Evolutionary conservation across 140 eudicot species (phyloP).

Genomic region (Anethum foeniculum): DNA sequence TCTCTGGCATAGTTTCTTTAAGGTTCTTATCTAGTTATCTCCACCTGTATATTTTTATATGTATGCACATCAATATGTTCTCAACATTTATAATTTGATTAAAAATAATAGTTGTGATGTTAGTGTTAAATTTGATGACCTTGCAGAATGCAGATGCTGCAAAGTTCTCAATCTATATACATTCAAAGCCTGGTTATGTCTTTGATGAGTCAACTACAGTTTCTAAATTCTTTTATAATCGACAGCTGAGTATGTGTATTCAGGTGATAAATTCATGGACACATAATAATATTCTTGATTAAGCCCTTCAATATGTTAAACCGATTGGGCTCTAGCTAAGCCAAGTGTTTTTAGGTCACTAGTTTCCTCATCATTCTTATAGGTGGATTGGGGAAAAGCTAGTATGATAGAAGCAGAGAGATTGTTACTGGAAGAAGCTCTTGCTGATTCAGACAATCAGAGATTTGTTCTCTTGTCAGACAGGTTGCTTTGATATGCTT

Average conservation of each 20-base stretch:
- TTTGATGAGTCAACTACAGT: constrained; percentile 59
- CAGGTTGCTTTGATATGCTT: constrained; percentile 33
- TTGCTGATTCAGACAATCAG: constrained; percentile 66
- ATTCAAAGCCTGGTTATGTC: constrained; percentile 82
- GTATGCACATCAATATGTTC: neutral
- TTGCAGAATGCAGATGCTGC: constrained; percentile 61
- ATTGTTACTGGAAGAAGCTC: constrained; percentile 63
- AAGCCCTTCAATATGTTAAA: neutral
- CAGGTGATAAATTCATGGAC: constrained; percentile 41
- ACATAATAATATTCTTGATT: neutral
- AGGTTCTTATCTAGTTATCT: constrained; percentile 31
- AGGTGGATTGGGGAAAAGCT: constrained; percentile 96
- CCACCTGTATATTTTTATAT: neutral
- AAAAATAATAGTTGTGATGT: neutral
- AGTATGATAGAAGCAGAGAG: constrained; percentile 86
- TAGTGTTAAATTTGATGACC: constrained; percentile 6
- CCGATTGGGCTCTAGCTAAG: neutral
- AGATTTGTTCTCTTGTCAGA: constrained; percentile 84
- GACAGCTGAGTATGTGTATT: constrained; percentile 57
- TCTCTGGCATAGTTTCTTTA: constrained; percentile 81
- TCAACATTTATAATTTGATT: neutral
- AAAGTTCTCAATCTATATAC: constrained; percentile 66
- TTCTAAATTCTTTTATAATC: constrained; percentile 48
- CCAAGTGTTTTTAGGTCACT: neutral
- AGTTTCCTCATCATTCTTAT: constrained; percentile 12